Evolutionary conservation across 306 rosid genomes (phyloP), one percentile per base, ranked within the genome.

Genomic region (Vicia sativa): DNA sequence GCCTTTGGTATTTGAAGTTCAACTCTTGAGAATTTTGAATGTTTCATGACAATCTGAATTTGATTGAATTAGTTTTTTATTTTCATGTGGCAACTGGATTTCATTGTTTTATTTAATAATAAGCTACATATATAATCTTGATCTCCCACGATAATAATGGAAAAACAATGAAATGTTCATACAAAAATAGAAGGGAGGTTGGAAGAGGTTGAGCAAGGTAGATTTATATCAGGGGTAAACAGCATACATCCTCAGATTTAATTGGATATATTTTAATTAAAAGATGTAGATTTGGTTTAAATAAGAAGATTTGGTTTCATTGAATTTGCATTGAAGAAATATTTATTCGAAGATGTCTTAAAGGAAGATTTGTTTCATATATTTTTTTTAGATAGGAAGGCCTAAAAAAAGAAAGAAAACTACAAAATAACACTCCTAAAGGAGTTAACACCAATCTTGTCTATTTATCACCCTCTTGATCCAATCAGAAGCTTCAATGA

Each of bases 1-100:
- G 78, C 88, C 96, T 54, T 66, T 92, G 85, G 76, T 92, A 57
- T 92, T 92, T 45, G 96, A 92, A 84, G 95, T 92, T 76, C 96
- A 90, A 72, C 91, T 92, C 66, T 52, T 92, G 86, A 92, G 90
- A 85, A 82, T 86, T 46, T 71, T 79, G 62, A 82, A 72, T 57
- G 62, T 59, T 39, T 69, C 68, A 6, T 25, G 18, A 21, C 4
- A 57, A 25, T 48, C 38, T 78, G 52, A 23, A 55, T 65, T 44
- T 42, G 39, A 71, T 31, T 71, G 23, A 49, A 38, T 53, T 61
- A 1, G 9, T 42, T 64, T 37, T 34, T 28, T 15, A 9, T 18
- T 50, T 50, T 65, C 55, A 66, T 14, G 7, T 50, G 43, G 12
- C 54, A 63, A 53, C 5, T 61, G 52, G 57, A 41, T 19, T 66